A percentile compares a stretch with the other conserved stretches of the same genome.
Evolutionary conservation across 805 yeast genomes (phyloP).

Genomic region (Metschnikowia lunata): DNA sequence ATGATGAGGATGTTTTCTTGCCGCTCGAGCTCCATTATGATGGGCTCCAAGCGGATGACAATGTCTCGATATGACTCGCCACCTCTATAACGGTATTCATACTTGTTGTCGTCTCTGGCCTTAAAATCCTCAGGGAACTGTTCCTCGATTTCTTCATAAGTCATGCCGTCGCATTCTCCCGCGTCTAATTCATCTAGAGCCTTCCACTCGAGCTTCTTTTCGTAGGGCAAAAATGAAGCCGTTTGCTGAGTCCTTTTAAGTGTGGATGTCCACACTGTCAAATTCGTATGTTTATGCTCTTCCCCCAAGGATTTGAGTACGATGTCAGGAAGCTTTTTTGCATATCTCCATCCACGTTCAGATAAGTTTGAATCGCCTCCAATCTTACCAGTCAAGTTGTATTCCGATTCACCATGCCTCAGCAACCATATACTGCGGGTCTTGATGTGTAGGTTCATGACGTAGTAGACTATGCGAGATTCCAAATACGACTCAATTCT

Average conservation of each 20-base stretch:
- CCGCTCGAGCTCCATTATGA: constrained; percentile 96
- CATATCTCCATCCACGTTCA: constrained; percentile 79
- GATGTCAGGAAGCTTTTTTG: constrained; percentile 72
- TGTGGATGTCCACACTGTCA: constrained; percentile 96
- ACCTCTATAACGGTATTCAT: constrained; percentile 92
- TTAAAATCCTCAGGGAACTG: constrained; percentile 90
- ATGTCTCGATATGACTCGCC: constrained; percentile 97
- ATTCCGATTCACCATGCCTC: constrained; percentile 93
- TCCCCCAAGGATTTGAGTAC: constrained; percentile 62
- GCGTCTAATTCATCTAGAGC: constrained; percentile 96
- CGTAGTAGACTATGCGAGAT: constrained; percentile 88
- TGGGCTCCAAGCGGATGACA: constrained; percentile 91
- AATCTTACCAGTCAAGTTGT: constrained; percentile 87
- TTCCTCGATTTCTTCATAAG: constrained; percentile 86
- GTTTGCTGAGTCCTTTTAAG: constrained; percentile 90
- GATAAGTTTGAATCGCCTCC: constrained; percentile 92
- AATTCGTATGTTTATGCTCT: constrained; percentile 45
- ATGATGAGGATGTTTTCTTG: constrained; percentile 94
- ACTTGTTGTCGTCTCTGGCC: constrained; percentile 93
- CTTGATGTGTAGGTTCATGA: constrained; percentile 91
- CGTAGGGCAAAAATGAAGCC: constrained; percentile 74
- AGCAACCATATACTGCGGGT: constrained; percentile 92
- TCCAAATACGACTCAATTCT: constrained; percentile 84
- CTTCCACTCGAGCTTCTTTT: constrained; percentile 82
- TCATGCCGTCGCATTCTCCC: constrained; percentile 95